Base-by-base conservation (phyloP, 352 stramenopile genomes). In the Pilasporangium apinafurcum region DNA sequence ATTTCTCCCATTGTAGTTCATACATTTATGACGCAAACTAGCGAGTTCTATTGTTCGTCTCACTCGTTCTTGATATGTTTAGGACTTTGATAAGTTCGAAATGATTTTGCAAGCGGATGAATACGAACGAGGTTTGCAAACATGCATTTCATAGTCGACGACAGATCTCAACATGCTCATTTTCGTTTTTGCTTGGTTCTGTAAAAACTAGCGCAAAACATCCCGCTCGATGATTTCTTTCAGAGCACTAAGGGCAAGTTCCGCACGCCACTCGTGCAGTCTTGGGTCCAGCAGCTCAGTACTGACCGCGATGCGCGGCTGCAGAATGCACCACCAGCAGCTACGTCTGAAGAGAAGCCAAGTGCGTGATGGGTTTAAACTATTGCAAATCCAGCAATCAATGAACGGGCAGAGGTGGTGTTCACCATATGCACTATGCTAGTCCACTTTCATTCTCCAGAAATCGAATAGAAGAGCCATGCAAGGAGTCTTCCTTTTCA, bases 81-180 rank as follows among this genome's bases (percentile, higher is more conserved):
- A 85, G 64, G 91, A 97, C 57, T 93, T 97, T 63, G 91, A 97
- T 59, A 96, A 96, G 60, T 92, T 97, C 44, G 91, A 97, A 60
- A 97, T 97, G 88, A 96, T 96, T 34, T 56, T 97, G 38, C 91
- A 97, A 54, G 91, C 91, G 8, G 69, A 96, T 39, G 85, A 97
- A 37, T 97, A 97, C 58, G 91, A 97, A 45, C 62, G 63, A 26
- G 85, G 78, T 92, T 76, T 16, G 60, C 59, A 8, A 8, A 4
- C 8, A 22, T 9, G 29, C 13, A 32, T 32, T 29, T 29, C 21
- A 21, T n/a, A 67, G 53, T 30, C 5, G 56, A 67, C 51, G 39
- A 59, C 30, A 37, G 55, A 31, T 38, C 14, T 17, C 37, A 2
- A 17, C 1, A 17, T 40, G 35, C 35, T 17, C 14, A 40, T 10